Base-by-base conservation (phyloP, 805 yeast genomes). In the Priceomyces fermenticarens region DNA sequence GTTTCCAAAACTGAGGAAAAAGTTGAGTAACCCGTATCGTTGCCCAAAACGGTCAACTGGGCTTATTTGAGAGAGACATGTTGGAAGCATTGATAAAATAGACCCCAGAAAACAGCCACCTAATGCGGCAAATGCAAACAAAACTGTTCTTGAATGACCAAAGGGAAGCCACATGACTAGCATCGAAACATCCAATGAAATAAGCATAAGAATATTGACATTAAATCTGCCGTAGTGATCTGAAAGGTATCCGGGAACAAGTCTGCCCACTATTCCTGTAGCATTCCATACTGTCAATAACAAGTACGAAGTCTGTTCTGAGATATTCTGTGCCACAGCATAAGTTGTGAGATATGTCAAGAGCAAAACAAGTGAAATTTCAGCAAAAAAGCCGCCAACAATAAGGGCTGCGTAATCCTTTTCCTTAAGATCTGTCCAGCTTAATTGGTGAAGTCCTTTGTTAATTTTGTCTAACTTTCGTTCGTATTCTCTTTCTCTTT, bases 31-130 rank as follows among this genome's bases (percentile, higher is more conserved):
- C 1, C 71, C 70, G 41, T 65, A 66, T 29, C 60, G 57, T 35
- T 60, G 60, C 29, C 72, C 72, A 42, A 67, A 60, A 36, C 64
- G 59, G 35, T 58, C 54, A 10, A 61, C 71, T 6, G 59, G 58
- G n/a, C 83, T 76, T 23, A 85, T 78, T 35, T 77, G 75, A 0
- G 85, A 77, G n/a, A 83, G 72, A 45, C 90, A 83, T 4, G 66
- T 54, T 2, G 73, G 72, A 13, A 67, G 49, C 51, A 66, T 52
- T 30, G 67, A 55, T 35, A 65, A 53, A 28, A 67, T 62, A 32
- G 64, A 56, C 3, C 67, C 66, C 48, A 55, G 56, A 42, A 60
- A 63, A 38, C 53, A 61, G 1, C 73, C 73, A 17, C 62, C 67
- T 20, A 64, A 32, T 4, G 55, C 61, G 1, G 70, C 57, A 49